Evolutionary conservation across 352 stramenopile species (phyloP), one percentile per base, ranked within the genome.

Genomic region (Pythium folliculosum): DNA sequence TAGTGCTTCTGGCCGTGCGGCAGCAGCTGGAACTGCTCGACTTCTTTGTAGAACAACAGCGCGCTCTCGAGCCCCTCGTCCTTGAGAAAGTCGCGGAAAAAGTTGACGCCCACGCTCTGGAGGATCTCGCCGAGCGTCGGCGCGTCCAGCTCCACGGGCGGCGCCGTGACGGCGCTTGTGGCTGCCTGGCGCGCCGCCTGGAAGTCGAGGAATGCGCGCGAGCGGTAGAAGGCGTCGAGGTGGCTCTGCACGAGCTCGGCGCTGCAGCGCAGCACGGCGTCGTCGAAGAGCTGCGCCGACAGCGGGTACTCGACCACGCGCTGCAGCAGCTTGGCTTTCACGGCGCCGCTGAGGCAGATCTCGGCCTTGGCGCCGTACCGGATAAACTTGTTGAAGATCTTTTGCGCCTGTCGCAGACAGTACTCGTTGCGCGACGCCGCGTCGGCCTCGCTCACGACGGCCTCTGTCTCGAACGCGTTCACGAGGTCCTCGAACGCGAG

Each of bases 301-400:
- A 86, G 68, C 1, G 80, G 80, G 27, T 83, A 81, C 37, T 90
- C 72, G 1, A 79, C 61, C 13, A 87, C 69, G 9, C 75, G 72
- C 10, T 76, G 75, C 10, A 88, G 58, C 25, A 88, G 44, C 49
- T 71, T 77, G 30, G 78, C 81, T 37, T 88, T 88, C 13, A 84
- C 77, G 5, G 72, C 54, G 2, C 68, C 75, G 13, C 71, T 55
- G 2, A 88, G 51, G 55, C 81, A 86, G 38, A 91, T 79, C 65
- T 90, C 82, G 7, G 83, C 80, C 53, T 90, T 90, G 3, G 83
- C 90, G 22, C 83, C 83, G 52, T 82, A 88, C 14, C 82, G 82
- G 21, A 91, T 77, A 48, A 88, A 91, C 63, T 91, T 91, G 69
- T 83, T 90, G 65, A 89, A 91, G 69, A 89, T 90, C 49, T 91